A percentile compares a stretch with the other conserved stretches of the same genome.
Evolutionary conservation across 1,284 basidiomycete species (phyloP).

Genomic region (Taiwanofungus camphoratus): DNA sequence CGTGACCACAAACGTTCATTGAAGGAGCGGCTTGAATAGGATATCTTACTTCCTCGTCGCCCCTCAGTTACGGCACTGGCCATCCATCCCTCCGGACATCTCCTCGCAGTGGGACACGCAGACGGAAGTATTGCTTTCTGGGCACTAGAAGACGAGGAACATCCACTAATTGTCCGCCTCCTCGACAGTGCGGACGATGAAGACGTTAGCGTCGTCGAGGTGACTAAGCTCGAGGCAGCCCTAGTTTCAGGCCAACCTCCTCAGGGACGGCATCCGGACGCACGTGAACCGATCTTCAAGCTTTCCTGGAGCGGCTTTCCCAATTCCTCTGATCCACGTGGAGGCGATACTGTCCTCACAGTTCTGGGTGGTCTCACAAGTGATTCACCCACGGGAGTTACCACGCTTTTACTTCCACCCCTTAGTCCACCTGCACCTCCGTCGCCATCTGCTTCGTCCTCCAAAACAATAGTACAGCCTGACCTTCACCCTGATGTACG

Average conservation of each 20-base stretch:
- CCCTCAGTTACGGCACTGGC: slow-evolving; percentile 70
- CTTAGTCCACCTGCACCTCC: slow-evolving; percentile 61
- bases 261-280: slow-evolving; percentile 1
- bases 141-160: slow-evolving; percentile 77
- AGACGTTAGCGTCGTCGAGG: slow-evolving; percentile 49
- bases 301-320: slow-evolving; percentile 79
- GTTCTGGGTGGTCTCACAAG: slow-evolving; percentile 71
- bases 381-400: slow-evolving; percentile 60
- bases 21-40: slow-evolving; percentile 30
- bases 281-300: slow-evolving; percentile 84
- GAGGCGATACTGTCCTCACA: slow-evolving; percentile 67
- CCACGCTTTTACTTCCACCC: slow-evolving; percentile 66
- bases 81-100: slow-evolving; percentile 65
- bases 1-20: too few species aligned
- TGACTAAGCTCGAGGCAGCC: slow-evolving; percentile 38
- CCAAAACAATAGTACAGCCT: slow-evolving; percentile 11
- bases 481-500: slow-evolving; percentile 33
- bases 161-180: slow-evolving; percentile 77
- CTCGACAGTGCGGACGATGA: slow-evolving; percentile 39
- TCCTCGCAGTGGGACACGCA: slow-evolving; percentile 70
- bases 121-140: slow-evolving; percentile 89
- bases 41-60: slow-evolving; percentile 65
- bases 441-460: slow-evolving; percentile 31
- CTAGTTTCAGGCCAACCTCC: slow-evolving; percentile 25
- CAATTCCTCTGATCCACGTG: slow-evolving; percentile 54